Conservation (phyloP, 1,284 basidiomycete genomes). For the Pseudozyma pruni region DNA sequence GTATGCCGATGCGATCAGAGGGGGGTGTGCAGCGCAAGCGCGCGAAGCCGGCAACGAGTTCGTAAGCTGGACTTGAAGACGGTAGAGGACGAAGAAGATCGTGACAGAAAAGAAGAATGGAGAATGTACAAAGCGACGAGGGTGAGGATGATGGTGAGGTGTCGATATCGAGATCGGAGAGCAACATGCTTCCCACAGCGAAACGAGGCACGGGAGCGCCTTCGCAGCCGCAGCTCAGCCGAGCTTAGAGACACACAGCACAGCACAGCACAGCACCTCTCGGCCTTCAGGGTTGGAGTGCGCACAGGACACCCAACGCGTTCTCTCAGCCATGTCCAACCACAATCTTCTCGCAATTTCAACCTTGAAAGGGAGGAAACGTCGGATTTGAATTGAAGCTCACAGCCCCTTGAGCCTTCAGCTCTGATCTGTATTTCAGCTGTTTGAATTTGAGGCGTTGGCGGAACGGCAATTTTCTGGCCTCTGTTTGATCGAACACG, state of each 20-base stretch:
- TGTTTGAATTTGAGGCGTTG: neutral
- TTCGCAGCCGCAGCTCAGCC: neutral
- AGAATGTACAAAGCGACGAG: constrained; percentile 38
- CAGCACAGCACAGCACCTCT: constrained; percentile 9
- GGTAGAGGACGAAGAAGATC: neutral
- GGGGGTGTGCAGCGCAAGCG: neutral
- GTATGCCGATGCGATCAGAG: constrained; percentile 2
- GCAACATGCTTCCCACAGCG: neutral
- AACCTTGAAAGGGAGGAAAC: neutral
- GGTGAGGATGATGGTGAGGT: constrained; percentile 7
- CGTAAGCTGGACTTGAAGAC: constrained; percentile 10
- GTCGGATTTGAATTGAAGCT: neutral
- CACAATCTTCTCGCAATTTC: neutral
- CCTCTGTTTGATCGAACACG: constrained; percentile 4
- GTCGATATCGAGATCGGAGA: neutral
- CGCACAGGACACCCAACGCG: constrained; percentile 20
- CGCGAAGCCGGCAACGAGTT: constrained; percentile 9
- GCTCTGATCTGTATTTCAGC: no score
- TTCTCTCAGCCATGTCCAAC: neutral
- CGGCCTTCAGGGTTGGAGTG: constrained; percentile 1
- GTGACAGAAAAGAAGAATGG: constrained; percentile 7
- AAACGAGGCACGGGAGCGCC: neutral
- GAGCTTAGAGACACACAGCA: neutral
- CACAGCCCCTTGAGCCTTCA: neutral
- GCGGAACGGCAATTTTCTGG: no score